Evolutionary conservation across 2,329 filamentous ascomycete genomes (phyloP).

Genomic region (Xylaria sp.): DNA sequence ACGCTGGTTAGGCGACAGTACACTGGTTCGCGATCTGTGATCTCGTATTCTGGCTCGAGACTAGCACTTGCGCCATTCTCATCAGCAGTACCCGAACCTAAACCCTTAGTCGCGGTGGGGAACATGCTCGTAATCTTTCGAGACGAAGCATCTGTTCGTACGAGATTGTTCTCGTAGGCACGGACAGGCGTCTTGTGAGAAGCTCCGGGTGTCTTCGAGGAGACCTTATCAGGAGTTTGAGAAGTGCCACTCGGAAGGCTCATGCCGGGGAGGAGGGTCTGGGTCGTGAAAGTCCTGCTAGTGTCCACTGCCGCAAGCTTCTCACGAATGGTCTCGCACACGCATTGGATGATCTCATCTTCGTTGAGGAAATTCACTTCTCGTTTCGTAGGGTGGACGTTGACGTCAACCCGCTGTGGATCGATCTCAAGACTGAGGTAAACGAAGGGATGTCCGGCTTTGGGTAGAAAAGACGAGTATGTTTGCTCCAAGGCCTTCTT

Average conservation of each 20-base stretch:
- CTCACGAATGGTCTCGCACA: constrained; percentile 73
- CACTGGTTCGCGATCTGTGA: constrained; percentile 61
- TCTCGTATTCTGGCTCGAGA: constrained; percentile 56
- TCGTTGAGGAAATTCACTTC: constrained; percentile 98
- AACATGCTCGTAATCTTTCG: constrained; percentile 98
- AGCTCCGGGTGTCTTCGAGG: constrained; percentile 33
- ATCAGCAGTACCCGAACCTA: constrained; percentile 28
- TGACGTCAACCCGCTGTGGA: constrained; percentile 88
- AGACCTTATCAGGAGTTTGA: constrained; percentile 27
- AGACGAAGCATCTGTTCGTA: constrained; percentile 80
- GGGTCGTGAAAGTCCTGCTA: constrained; percentile 89
- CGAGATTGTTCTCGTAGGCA: constrained; percentile 77
- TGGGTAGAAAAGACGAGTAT: constrained; percentile 81
- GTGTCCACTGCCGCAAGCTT: constrained; percentile 84
- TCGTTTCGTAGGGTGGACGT: constrained; percentile 93
- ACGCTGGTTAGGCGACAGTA: constrained; percentile 75
- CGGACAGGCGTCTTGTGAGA: constrained; percentile 44
- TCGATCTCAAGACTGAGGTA: constrained; percentile 93
- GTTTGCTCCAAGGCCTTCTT: constrained; percentile 89
- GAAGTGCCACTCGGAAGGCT: constrained; percentile 29
- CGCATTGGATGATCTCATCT: constrained; percentile 84
- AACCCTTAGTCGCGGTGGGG: constrained; percentile 44
- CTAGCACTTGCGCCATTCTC: constrained; percentile 21
- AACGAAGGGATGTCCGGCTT: constrained; percentile 88
- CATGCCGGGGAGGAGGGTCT: constrained; percentile 75